Conservation (phyloP, 768 basidiomycete genomes). For the Suillus tomentosus region DNA sequence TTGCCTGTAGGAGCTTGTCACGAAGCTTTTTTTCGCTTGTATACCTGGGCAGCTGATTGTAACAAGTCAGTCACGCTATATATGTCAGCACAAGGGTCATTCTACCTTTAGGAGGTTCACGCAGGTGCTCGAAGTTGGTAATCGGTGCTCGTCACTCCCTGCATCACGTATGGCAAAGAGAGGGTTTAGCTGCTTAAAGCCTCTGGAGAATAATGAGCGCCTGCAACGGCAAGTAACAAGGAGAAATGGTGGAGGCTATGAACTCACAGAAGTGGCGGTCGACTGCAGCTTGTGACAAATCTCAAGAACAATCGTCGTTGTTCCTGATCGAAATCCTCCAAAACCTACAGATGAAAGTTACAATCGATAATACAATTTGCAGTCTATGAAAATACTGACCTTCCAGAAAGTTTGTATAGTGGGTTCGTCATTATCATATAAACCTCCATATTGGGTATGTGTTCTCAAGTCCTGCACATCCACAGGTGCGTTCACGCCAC, state of each 20-base stretch:
- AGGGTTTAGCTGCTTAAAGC: conserved; percentile 86
- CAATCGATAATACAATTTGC: conserved; percentile 3
- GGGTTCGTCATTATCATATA: conserved; percentile 67
- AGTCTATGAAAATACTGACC: conserved; percentile 36
- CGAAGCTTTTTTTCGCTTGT: conserved; percentile 61
- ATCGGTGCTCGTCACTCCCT: conserved; percentile 66
- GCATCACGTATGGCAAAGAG: conserved; percentile 87
- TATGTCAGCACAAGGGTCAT: conserved; percentile 9
- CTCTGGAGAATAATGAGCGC: conserved; percentile 40
- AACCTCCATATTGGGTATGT: conserved; percentile 83
- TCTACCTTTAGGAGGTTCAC: conserved; percentile 87
- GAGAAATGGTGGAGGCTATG: background rate
- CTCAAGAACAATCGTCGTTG: conserved; percentile 77
- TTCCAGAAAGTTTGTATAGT: conserved; percentile 86
- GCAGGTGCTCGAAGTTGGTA: conserved; percentile 84
- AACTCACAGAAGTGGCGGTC: conserved; percentile 82
- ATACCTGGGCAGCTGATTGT: conserved; percentile 69
- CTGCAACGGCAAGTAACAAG: background rate
- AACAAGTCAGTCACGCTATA: conserved; percentile 10
- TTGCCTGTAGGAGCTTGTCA: conserved; percentile 82
- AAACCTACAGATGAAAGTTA: conserved; percentile 51
- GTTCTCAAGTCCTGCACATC: conserved; percentile 78
- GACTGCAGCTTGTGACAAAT: conserved; percentile 92
- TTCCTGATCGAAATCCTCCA: conserved; percentile 77
- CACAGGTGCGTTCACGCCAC: conserved; percentile 83